These are phyloP conservation scores for Aspergillus panamensis DNA, from an alignment of 495 filamentous ascomycete species.

Conservation along the genomic window DNA sequence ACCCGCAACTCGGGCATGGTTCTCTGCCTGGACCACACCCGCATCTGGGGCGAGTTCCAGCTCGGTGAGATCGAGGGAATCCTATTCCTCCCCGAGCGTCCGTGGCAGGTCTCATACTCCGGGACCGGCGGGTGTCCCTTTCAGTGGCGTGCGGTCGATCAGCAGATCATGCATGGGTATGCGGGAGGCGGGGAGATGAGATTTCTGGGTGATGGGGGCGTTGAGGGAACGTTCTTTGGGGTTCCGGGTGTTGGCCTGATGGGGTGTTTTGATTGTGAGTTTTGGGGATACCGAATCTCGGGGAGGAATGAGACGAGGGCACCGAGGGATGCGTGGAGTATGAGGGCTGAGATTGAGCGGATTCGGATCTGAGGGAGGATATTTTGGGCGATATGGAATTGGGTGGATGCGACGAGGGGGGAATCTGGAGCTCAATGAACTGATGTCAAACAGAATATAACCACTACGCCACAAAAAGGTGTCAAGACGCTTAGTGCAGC, in stretches of 20 bases:
- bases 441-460: no score
- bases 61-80: constrained; percentile 10
- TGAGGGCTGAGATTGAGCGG: neutral
- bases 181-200: constrained; percentile 10
- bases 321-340: neutral
- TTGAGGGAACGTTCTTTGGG: constrained; percentile 12
- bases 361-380: no score
- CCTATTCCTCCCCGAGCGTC: constrained; percentile 12
- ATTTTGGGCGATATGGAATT: no score
- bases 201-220: constrained; percentile 9
- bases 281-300: constrained; percentile 8
- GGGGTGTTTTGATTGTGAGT: constrained; percentile 8
- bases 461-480: no score
- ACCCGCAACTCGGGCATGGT: constrained; percentile 13
- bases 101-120: neutral
- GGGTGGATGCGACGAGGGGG: no score
- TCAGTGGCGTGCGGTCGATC: constrained; percentile 7
- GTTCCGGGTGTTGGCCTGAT: neutral
- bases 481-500: no score
- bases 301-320: constrained; percentile 4
- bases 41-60: constrained; percentile 16
- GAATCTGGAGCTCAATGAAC: no score
- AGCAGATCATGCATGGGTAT: neutral
- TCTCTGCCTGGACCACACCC: constrained; percentile 3
- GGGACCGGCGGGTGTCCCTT: constrained; percentile 5